These are phyloP conservation scores for Epithemia pelagica DNA, from an alignment of 108 stramenopile species.

Conservation along the genomic window DNA sequence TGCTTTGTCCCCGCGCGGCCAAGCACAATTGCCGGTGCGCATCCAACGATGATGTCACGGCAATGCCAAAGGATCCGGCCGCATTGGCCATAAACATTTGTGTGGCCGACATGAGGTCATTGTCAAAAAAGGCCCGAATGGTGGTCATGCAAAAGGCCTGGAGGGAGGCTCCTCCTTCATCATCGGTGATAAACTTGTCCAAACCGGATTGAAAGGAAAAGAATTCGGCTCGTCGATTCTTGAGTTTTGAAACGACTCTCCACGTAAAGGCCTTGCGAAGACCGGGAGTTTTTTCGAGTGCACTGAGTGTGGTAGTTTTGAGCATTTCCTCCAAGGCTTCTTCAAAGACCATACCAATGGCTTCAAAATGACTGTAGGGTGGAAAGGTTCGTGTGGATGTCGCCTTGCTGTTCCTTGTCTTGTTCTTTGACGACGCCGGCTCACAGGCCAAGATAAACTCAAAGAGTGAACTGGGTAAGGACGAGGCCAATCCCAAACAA, in stretches of 20 bases:
- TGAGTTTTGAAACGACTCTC: constrained; percentile 10
- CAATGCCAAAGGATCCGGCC: constrained; percentile 70
- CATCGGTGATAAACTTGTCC: constrained; percentile 3
- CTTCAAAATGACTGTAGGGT: constrained; percentile 42
- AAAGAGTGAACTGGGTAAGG: constrained; percentile 12
- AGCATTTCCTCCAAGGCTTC: constrained; percentile 32
- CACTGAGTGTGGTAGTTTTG: neutral
- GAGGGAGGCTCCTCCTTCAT: constrained; percentile 4
- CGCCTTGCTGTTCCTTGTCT: neutral
- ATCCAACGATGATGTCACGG: constrained; percentile 58
- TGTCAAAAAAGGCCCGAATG: constrained; percentile 71
- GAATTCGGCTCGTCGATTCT: constrained; percentile 6
- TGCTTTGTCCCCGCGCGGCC: constrained; percentile 72
- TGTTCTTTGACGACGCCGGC: too few species aligned
- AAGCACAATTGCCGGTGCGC: constrained; percentile 65
- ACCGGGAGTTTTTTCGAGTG: neutral
- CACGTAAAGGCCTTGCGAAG: neutral
- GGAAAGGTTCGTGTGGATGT: constrained; percentile 16
- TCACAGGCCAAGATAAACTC: neutral
- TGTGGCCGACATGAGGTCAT: constrained; percentile 62
- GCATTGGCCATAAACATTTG: constrained; percentile 59
- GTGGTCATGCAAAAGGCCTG: constrained; percentile 32
- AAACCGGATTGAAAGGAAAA: neutral
- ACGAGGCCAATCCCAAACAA: constrained; percentile 31
- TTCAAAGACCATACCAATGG: constrained; percentile 56